Percentiles rank a stretch among this genome's conserved stretches.
Conservation (phyloP, 2,329 filamentous ascomycete species). For the Ophiostoma australiae region DNA sequence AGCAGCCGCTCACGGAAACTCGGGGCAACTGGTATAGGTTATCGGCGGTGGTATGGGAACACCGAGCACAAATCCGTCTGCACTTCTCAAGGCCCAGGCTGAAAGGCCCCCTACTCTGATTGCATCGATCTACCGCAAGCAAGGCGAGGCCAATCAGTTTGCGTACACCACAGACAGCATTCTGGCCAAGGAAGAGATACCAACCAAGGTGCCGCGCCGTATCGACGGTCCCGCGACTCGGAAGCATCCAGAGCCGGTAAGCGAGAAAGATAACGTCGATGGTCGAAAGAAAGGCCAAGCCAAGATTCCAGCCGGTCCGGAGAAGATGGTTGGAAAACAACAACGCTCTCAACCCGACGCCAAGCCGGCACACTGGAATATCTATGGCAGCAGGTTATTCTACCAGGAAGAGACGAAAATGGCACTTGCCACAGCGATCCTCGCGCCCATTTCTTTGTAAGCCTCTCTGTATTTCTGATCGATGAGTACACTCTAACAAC, state of each 20-base stretch:
- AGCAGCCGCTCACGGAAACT: background rate
- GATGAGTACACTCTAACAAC: background rate
- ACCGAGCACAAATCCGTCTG: background rate
- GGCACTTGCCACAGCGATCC: constrained; percentile 16
- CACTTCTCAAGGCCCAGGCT: background rate
- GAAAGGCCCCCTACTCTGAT: background rate
- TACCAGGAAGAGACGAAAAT: constrained; percentile 16
- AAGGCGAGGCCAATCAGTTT: constrained; percentile 3
- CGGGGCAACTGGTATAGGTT: background rate
- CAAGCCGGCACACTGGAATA: background rate
- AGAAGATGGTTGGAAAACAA: background rate
- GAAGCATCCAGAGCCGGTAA: background rate
- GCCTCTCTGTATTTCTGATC: background rate
- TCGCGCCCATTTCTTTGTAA: constrained; percentile 15
- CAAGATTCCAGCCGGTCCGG: background rate
- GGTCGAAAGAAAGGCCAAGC: no score
- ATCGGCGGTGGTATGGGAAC: background rate
- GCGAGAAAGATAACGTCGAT: background rate
- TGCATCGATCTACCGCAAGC: constrained; percentile 15
- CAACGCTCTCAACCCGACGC: background rate
- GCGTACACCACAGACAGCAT: constrained; percentile 7
- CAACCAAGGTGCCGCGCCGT: background rate
- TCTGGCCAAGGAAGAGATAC: background rate
- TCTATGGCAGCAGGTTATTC: constrained; percentile 17
- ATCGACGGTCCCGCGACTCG: background rate